Percentiles rank a stretch among this genome's conserved stretches.
Conservation (phyloP, 2,329 filamentous ascomycete species). For the Fusarium decemcellulare region DNA sequence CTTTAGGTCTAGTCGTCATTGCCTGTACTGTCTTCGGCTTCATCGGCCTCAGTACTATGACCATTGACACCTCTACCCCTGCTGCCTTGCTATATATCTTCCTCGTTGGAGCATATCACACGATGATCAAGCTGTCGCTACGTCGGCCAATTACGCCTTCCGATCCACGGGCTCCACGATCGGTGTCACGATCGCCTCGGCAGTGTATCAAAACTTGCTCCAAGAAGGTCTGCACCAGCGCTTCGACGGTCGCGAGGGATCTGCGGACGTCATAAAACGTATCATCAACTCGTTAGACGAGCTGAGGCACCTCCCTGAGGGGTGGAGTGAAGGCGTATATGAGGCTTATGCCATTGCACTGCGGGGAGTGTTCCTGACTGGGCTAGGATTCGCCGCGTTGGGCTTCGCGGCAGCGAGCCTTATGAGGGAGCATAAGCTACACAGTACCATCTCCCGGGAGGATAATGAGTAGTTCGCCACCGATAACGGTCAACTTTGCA, state of each 20-base stretch:
- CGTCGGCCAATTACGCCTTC: neutral
- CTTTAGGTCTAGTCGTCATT: no score
- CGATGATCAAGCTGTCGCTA: conserved; percentile 16
- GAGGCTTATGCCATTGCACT: no score
- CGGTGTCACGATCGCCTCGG: conserved; percentile 15
- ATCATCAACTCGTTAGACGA: conserved; percentile 6
- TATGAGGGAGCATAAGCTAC: no score
- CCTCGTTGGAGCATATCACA: conserved; percentile 65
- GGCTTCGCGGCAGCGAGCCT: no score
- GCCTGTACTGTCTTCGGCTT: conserved; percentile 5
- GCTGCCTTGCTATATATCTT: conserved; percentile 48
- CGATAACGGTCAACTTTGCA: no score
- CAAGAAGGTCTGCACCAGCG: neutral
- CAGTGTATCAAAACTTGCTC: conserved; percentile 17
- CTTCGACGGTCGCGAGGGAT: neutral
- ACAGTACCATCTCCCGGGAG: no score
- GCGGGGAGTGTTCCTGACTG: no score
- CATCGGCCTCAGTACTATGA: conserved; percentile 51
- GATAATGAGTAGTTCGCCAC: no score
- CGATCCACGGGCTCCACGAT: conserved; percentile 18
- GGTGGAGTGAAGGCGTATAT: conserved; percentile 18
- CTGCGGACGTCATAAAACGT: neutral
- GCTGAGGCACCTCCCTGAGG: neutral
- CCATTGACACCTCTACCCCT: conserved; percentile 52
- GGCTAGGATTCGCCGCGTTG: no score